Evolutionary conservation across 495 filamentous ascomycete genomes (phyloP).

Genomic region (Diplogelasinospora grovesii): DNA sequence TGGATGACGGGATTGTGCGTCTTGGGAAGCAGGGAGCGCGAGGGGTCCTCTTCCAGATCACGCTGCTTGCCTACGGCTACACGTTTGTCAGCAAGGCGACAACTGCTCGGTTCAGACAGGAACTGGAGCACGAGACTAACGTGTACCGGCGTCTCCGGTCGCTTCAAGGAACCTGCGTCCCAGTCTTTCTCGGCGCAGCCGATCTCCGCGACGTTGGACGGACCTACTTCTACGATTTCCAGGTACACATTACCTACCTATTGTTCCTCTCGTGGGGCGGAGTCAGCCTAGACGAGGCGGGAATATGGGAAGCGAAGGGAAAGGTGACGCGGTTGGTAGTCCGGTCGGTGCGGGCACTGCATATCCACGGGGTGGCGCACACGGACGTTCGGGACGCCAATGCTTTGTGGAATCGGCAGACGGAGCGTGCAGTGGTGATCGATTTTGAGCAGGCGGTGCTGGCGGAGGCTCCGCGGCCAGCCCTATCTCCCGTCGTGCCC

Average conservation of each 20-base stretch:
- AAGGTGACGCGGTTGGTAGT: background rate
- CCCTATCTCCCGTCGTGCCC: too few species aligned
- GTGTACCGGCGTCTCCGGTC: too few species aligned
- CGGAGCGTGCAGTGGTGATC: background rate
- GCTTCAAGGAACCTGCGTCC: too few species aligned
- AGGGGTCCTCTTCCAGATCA: too few species aligned
- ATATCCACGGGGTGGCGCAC: background rate
- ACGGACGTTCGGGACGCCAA: background rate
- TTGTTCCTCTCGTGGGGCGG: slow-evolving; percentile 2
- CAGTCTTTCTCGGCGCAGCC: background rate
- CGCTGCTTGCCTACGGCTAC: too few species aligned
- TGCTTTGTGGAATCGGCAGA: background rate
- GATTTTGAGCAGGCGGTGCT: slow-evolving; percentile 2
- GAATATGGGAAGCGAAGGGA: too few species aligned
- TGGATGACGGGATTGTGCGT: too few species aligned
- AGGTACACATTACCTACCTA: background rate
- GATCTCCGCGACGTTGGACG: background rate
- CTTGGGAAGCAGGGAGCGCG: too few species aligned
- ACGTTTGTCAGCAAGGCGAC: too few species aligned
- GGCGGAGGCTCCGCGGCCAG: too few species aligned
- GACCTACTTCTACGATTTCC: slow-evolving; percentile 1
- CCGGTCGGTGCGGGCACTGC: background rate
- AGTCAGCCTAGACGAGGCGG: slow-evolving; percentile 4
- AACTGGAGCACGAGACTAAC: too few species aligned
- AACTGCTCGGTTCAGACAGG: too few species aligned